Evolutionary conservation across 2,329 filamentous ascomycete species (phyloP).

Genomic region (Fusarium subtropicale): DNA sequence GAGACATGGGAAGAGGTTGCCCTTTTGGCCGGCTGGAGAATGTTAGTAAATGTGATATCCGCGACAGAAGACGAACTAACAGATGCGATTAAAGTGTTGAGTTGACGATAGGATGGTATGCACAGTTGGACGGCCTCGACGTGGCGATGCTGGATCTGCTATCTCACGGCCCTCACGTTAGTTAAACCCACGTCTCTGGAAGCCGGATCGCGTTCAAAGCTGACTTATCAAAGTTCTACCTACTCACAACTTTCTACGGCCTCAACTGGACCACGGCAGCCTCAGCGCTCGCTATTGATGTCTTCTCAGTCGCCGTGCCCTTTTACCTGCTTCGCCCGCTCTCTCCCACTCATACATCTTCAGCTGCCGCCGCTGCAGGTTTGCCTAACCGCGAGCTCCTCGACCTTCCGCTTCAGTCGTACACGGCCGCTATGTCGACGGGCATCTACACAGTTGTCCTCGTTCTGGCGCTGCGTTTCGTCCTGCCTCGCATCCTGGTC

Average conservation of each 20-base stretch:
- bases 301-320: constrained; percentile 75
- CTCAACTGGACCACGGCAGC: constrained; percentile 71
- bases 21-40: constrained; percentile 64
- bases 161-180: constrained; percentile 77
- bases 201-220: constrained; percentile 2
- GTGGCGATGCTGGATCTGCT: constrained; percentile 74
- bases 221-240: constrained; percentile 68
- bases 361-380: constrained; percentile 52
- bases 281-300: constrained; percentile 73
- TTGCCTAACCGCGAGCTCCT: constrained; percentile 73
- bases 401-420: constrained; percentile 70
- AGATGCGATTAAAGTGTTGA: constrained; percentile 64
- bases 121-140: constrained; percentile 79
- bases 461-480: constrained; percentile 74
- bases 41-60: constrained; percentile 58
- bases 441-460: constrained; percentile 81
- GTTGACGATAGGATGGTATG: constrained; percentile 78
- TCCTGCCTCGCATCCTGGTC: constrained; percentile 78
- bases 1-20: constrained; percentile 72
- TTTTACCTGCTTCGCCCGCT: constrained; percentile 79
- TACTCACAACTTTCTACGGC: constrained; percentile 82
- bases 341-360: constrained; percentile 71
- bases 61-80: constrained; percentile 9
- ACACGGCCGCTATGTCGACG: constrained; percentile 75
- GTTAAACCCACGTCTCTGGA: constrained; percentile 45